Evolutionary conservation across 2,329 filamentous ascomycete species (phyloP).

Genomic region (Ophiognomonia clavigignenti-juglandacearum): DNA sequence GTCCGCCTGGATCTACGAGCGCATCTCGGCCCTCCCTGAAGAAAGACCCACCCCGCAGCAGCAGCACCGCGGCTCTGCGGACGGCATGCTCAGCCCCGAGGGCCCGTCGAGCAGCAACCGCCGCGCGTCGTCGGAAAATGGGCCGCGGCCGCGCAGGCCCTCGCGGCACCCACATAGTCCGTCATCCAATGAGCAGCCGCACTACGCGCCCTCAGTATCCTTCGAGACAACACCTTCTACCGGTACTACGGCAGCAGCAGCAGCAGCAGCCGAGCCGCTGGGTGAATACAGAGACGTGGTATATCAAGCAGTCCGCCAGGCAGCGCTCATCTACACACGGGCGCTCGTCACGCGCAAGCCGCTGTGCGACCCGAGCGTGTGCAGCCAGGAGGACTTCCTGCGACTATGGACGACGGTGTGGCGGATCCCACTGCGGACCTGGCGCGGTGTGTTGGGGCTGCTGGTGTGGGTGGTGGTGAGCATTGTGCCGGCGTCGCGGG

Average conservation of each 20-base stretch:
- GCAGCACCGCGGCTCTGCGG: neutral
- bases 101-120: neutral
- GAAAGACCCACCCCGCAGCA: constrained; percentile 13
- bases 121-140: neutral
- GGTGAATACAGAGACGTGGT: constrained; percentile 32
- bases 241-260: neutral
- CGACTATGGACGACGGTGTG: constrained; percentile 43
- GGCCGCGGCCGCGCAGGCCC: neutral
- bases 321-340: constrained; percentile 42
- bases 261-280: neutral
- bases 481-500: constrained; percentile 34
- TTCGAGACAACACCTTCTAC: no score
- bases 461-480: constrained; percentile 43
- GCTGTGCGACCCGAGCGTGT: constrained; percentile 31
- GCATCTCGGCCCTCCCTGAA: constrained; percentile 27
- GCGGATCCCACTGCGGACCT: constrained; percentile 39
- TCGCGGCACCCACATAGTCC: constrained; percentile 5
- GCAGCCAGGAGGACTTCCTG: constrained; percentile 33
- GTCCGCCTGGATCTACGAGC: constrained; percentile 34
- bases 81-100: neutral
- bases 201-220: no score
- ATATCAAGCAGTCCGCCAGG: constrained; percentile 41
- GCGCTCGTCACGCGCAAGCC: constrained; percentile 39
- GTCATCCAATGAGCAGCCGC: no score
- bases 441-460: constrained; percentile 43